A percentile compares a stretch with the other conserved stretches of the same genome.
Conservation (phyloP, 768 basidiomycete species). For the Pulveroboletus sp. region DNA sequence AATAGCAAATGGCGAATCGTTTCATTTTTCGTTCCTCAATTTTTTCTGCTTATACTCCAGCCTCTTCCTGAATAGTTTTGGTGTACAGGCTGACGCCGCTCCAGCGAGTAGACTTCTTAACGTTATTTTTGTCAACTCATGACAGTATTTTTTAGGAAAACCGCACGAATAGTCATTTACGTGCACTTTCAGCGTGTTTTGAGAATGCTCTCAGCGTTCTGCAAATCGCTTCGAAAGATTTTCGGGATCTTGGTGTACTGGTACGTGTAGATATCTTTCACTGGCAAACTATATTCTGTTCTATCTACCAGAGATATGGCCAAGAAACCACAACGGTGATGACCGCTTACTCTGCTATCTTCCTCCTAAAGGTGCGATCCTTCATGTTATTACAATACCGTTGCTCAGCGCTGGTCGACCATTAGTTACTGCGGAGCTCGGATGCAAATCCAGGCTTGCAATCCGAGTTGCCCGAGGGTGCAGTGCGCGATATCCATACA, state of each 20-base stretch:
- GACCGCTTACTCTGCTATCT: conserved; percentile 83
- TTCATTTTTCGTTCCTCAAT: conserved; percentile 71
- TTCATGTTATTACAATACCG: neutral
- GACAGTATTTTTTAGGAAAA: conserved; percentile 40
- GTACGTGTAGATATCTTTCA: conserved; percentile 45
- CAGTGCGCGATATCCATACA: conserved; percentile 59
- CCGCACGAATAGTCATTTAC: conserved; percentile 56
- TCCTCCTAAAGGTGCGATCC: conserved; percentile 61
- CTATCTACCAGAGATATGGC: conserved; percentile 59
- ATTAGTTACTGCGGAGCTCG: conserved; percentile 65
- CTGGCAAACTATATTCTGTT: neutral
- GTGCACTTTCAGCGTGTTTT: conserved; percentile 69
- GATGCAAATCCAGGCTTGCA: conserved; percentile 53
- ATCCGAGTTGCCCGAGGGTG: conserved; percentile 56
- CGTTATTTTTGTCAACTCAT: neutral
- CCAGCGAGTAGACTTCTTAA: conserved; percentile 41
- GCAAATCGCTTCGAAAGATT: conserved; percentile 68
- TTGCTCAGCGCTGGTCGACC: conserved; percentile 7
- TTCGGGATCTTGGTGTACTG: conserved; percentile 69
- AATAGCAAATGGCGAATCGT: conserved; percentile 65
- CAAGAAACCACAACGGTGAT: conserved; percentile 83
- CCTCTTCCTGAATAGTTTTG: conserved; percentile 82
- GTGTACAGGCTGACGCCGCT: conserved; percentile 59
- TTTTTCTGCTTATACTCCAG: conserved; percentile 77
- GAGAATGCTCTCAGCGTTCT: conserved; percentile 70